These are phyloP conservation scores for Halteria grandinella DNA, from an alignment of 73 alveolate genomes.

Conservation along the genomic window DNA sequence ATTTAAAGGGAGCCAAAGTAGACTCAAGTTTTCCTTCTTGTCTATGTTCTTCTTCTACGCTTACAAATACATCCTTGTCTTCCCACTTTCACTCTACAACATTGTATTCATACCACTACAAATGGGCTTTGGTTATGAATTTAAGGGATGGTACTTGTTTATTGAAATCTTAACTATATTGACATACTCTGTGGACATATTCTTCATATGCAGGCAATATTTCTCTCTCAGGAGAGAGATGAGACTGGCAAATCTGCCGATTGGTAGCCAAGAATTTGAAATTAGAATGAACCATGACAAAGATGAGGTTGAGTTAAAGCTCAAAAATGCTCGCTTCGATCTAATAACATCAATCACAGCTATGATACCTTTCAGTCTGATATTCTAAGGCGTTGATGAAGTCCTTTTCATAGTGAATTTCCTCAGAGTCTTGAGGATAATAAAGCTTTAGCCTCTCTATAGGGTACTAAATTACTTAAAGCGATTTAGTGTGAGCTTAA, in stretches of 20 bases:
- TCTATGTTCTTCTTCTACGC: no score
- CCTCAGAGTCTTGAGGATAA: conserved; percentile 37
- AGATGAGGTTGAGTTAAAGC: conserved; percentile 8
- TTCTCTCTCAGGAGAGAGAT: no score
- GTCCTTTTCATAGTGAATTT: conserved; percentile 20
- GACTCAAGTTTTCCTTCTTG: no score
- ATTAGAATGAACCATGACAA: conserved; percentile 1
- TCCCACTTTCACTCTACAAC: conserved; percentile 50
- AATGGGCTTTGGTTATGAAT: conserved; percentile 48
- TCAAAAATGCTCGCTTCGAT: background rate
- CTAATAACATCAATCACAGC: no score
- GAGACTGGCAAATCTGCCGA: no score
- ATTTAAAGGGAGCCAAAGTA: no score
- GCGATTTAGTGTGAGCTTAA: conserved; percentile 11
- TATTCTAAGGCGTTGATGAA: conserved; percentile 9
- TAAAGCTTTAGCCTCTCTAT: conserved; percentile 46
- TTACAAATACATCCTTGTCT: no score
- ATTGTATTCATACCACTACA: conserved; percentile 65
- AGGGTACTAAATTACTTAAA: conserved; percentile 6
- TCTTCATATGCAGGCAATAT: no score
- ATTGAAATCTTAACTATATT: conserved; percentile 54
- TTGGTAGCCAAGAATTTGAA: conserved; percentile 4
- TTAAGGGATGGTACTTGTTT: background rate
- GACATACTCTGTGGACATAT: conserved; percentile 31
- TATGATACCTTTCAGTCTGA: conserved; percentile 51